Conservation (phyloP, 2,329 filamentous ascomycete species). For the Stagonosporopsis rhizophila region DNA sequence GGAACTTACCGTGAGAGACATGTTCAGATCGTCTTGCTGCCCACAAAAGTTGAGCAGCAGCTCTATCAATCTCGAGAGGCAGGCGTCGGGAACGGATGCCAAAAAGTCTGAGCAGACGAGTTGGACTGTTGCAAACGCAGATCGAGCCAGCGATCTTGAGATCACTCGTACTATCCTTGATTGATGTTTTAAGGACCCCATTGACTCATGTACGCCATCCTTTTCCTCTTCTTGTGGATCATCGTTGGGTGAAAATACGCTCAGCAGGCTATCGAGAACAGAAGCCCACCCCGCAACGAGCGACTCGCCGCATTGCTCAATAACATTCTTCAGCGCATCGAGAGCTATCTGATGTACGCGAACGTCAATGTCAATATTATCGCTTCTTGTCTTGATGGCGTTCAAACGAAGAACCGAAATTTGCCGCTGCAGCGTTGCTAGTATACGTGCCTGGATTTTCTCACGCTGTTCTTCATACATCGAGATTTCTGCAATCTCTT, state of each 20-base stretch:
- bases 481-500: constrained; percentile 59
- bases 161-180: constrained; percentile 43
- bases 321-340: constrained; percentile 78
- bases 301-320: constrained; percentile 88
- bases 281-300: constrained; percentile 84
- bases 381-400: constrained; percentile 62
- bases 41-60: constrained; percentile 88
- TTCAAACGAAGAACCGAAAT: constrained; percentile 61
- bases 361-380: constrained; percentile 69
- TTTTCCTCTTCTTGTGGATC: background rate
- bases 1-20: constrained; percentile 80
- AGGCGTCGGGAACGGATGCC: constrained; percentile 69
- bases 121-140: constrained; percentile 87
- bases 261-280: constrained; percentile 84
- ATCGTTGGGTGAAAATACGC: constrained; percentile 66
- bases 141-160: constrained; percentile 79
- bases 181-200: background rate
- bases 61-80: constrained; percentile 82
- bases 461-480: constrained; percentile 53
- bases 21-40: constrained; percentile 91
- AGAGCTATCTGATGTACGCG: constrained; percentile 83
- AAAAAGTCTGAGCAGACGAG: constrained; percentile 96
- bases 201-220: background rate
- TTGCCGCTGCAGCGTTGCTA: constrained; percentile 70
- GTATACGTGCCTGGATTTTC: constrained; percentile 73